These are phyloP conservation scores for Bolboschoenoplectus hybrid DNA, from an alignment of 202 grass and related monocot genomes.

Conservation along the genomic window DNA sequence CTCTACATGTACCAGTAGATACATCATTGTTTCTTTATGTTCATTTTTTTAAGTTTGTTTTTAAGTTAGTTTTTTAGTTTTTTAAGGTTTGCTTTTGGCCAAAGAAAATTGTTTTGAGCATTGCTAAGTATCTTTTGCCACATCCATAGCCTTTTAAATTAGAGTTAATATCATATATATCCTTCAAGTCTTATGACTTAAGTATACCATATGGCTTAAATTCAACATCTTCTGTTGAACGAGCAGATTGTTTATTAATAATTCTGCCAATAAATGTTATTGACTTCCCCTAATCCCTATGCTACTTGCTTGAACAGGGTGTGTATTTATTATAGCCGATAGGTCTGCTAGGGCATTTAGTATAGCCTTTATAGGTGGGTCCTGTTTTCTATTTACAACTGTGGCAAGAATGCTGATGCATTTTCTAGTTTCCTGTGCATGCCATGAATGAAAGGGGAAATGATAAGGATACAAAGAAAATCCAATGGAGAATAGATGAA, in stretches of 20 bases:
- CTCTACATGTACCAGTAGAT: background rate
- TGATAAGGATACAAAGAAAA: conserved; percentile 10
- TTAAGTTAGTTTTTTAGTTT: background rate
- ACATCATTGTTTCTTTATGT: background rate
- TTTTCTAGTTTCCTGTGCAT: conserved; percentile 23
- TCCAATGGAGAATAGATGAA: background rate
- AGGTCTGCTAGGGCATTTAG: background rate
- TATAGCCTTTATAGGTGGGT: background rate
- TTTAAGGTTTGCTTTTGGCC: background rate
- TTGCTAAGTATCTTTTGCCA: too few relatives aligned
- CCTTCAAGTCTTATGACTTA: background rate
- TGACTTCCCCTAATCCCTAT: too few relatives aligned
- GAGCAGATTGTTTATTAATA: background rate
- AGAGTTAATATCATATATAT: too few relatives aligned
- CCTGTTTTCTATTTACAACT: conserved; percentile 13
- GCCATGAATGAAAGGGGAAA: background rate
- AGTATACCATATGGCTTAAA: background rate
- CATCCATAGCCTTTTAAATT: too few relatives aligned
- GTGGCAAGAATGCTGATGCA: conserved; percentile 8
- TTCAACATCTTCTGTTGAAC: background rate
- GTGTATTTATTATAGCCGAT: background rate
- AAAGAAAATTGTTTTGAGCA: background rate
- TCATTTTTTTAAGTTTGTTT: background rate
- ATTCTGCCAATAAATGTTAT: background rate
- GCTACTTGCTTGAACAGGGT: conserved; percentile 7